These are phyloP conservation scores for Neonectria magnoliae DNA, from an alignment of 2,329 filamentous ascomycete genomes.

Conservation along the genomic window DNA sequence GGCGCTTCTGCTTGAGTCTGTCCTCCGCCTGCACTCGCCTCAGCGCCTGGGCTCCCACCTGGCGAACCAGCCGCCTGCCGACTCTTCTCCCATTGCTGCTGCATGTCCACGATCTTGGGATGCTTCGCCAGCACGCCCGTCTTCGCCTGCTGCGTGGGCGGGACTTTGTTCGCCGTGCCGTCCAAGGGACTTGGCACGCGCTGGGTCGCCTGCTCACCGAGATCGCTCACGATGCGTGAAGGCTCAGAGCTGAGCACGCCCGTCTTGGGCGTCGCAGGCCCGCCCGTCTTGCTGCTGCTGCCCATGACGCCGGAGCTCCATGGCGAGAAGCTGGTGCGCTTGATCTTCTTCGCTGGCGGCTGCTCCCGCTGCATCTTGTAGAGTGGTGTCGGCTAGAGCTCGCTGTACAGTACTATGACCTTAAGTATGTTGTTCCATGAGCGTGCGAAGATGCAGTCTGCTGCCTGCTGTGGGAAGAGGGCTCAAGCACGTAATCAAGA, in stretches of 20 bases:
- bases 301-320: slow-evolving; percentile 29
- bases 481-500: neutral
- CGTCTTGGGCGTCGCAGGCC: neutral
- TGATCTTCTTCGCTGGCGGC: slow-evolving; percentile 22
- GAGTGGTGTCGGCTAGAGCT: neutral
- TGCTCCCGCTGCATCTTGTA: slow-evolving; percentile 15
- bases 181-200: neutral
- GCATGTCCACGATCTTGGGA: slow-evolving; percentile 42
- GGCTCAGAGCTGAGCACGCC: slow-evolving; percentile 19
- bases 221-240: slow-evolving; percentile 40
- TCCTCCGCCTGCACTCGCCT: neutral
- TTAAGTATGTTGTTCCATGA: neutral
- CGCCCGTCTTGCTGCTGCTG: slow-evolving; percentile 5
- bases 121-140: slow-evolving; percentile 20
- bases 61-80: neutral
- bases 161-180: neutral
- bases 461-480: neutral
- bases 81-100: slow-evolving; percentile 44
- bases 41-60: neutral
- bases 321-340: slow-evolving; percentile 29
- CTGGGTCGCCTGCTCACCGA: slow-evolving; percentile 9
- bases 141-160: neutral
- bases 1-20: neutral
- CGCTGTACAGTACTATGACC: neutral
- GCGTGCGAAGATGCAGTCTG: neutral